Conservation (phyloP, 768 basidiomycete genomes). For the Epithele typhae region DNA sequence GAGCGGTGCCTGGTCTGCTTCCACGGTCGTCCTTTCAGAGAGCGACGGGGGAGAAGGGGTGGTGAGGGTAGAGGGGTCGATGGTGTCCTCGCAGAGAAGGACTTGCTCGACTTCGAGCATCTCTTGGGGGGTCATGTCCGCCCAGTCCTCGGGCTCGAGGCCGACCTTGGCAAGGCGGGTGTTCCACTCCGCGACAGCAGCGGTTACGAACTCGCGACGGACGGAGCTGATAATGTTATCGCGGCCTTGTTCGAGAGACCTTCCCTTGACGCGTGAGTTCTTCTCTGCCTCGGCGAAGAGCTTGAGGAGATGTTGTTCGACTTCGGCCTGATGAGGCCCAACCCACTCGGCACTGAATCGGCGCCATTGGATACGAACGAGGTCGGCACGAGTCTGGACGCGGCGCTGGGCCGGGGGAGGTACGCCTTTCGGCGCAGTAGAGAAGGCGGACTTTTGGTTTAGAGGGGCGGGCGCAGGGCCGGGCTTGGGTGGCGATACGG, state of each 20-base stretch:
- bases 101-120: constrained; percentile 12
- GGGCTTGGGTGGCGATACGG: constrained; percentile 6
- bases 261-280: constrained; percentile 7
- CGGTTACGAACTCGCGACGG: constrained; percentile 8
- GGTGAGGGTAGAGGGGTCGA: background rate
- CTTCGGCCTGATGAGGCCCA: constrained; percentile 2
- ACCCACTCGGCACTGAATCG: constrained; percentile 12
- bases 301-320: constrained; percentile 3
- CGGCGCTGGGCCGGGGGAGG: constrained; percentile 4
- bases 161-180: constrained; percentile 6
- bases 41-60: background rate
- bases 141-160: constrained; percentile 16
- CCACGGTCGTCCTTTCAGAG: constrained; percentile 1
- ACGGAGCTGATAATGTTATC: constrained; percentile 6
- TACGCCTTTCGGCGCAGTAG: background rate
- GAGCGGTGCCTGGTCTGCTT: no score
- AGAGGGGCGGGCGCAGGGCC: background rate
- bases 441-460: no score
- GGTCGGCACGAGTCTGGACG: constrained; percentile 8
- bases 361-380: constrained; percentile 9
- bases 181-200: constrained; percentile 13
- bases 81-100: constrained; percentile 7
- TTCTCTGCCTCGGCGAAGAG: constrained; percentile 6
- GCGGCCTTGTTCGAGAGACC: background rate
- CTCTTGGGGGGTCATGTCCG: constrained; percentile 12